A percentile compares a stretch with the other conserved stretches of the same genome.
Evolutionary conservation across 73 alveolate genomes (phyloP).

Genomic region (Loxodes magnus): DNA sequence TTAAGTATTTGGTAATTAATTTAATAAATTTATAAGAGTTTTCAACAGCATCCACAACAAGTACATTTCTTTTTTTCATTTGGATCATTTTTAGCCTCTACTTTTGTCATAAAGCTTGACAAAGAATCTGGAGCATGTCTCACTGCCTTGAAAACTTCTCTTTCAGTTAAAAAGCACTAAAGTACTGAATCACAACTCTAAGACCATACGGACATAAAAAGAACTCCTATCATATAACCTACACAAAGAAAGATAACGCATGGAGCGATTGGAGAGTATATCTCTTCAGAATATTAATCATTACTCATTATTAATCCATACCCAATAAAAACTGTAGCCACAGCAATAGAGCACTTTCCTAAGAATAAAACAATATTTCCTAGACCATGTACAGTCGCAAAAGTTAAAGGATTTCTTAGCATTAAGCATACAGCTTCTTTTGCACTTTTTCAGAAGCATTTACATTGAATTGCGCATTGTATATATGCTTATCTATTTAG

Average conservation of each 20-base stretch:
- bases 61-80: too few species aligned
- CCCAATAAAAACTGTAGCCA: constrained; percentile 63
- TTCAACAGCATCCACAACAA: constrained; percentile 17
- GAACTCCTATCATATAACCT: constrained; percentile 50
- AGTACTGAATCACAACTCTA: constrained; percentile 80
- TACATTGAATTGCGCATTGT: constrained; percentile 81
- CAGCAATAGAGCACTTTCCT: constrained; percentile 76
- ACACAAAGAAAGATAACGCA: constrained; percentile 54
- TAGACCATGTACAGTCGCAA: constrained; percentile 68
- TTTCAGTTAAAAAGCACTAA: constrained; percentile 69
- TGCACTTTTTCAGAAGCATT: constrained; percentile 91
- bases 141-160: constrained; percentile 44
- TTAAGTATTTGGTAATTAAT: neutral
- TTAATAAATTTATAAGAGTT: neutral
- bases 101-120: constrained; percentile 14
- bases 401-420: constrained; percentile 89
- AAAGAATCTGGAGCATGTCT: constrained; percentile 28
- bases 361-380: constrained; percentile 84
- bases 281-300: constrained; percentile 40
- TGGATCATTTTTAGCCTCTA: neutral
- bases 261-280: constrained; percentile 64
- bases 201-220: constrained; percentile 70
- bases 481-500: constrained; percentile 91
- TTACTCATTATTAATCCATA: constrained; percentile 58
- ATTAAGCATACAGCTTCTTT: constrained; percentile 86